A percentile compares a stretch with the other conserved stretches of the same genome.
These are phyloP conservation scores for Stropharia rugosoannulata DNA, from an alignment of 768 basidiomycete genomes.

Conservation along the genomic window DNA sequence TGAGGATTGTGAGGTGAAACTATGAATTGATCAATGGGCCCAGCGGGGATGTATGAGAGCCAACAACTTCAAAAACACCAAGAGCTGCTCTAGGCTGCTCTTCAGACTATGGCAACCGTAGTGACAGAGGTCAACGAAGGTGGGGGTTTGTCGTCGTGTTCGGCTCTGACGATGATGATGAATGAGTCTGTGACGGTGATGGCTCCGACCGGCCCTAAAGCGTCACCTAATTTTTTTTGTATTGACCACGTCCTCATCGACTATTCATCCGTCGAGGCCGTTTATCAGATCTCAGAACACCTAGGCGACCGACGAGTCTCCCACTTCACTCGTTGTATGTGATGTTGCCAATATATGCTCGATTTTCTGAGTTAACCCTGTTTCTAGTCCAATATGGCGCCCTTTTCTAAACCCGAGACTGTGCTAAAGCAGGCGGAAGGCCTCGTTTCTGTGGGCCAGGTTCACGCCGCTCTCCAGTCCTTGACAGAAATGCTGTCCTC, in stretches of 20 bases:
- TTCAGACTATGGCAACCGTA: too few species aligned
- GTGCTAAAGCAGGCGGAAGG: slow-evolving; percentile 93
- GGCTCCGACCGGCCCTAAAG: slow-evolving; percentile 22
- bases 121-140: too few species aligned
- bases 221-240: slow-evolving; percentile 21
- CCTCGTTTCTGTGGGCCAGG: slow-evolving; percentile 89
- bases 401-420: slow-evolving; percentile 88
- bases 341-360: background rate
- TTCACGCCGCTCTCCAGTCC: slow-evolving; percentile 85
- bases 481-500: slow-evolving; percentile 91
- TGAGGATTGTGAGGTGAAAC: too few species aligned
- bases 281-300: slow-evolving; percentile 14
- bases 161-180: slow-evolving; percentile 2
- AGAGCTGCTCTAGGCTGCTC: too few species aligned
- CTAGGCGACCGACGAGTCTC: slow-evolving; percentile 20
- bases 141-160: background rate
- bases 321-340: slow-evolving; percentile 20
- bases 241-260: slow-evolving; percentile 11
- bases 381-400: slow-evolving; percentile 60
- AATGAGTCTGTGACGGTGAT: slow-evolving; percentile 6
- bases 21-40: too few species aligned
- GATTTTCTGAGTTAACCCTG: background rate
- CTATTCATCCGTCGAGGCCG: slow-evolving; percentile 10
- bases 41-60: too few species aligned
- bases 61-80: too few species aligned